These are phyloP conservation scores for Stylonectria norvegica DNA, from an alignment of 2,329 filamentous ascomycete species.

Conservation along the genomic window DNA sequence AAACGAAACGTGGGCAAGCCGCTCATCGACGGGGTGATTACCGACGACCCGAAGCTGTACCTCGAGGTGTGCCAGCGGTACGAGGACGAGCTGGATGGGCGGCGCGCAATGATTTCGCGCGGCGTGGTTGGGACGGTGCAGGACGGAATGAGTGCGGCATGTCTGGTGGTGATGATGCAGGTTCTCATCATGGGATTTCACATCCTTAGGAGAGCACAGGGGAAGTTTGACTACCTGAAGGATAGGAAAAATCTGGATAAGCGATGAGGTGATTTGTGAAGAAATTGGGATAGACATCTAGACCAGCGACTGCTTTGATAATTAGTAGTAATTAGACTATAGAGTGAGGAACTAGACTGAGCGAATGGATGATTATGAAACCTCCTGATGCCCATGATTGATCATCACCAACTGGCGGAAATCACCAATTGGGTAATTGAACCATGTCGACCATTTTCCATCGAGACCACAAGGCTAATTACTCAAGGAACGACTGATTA, in stretches of 20 bases:
- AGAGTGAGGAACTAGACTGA: no score
- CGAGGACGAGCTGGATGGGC: constrained; percentile 34
- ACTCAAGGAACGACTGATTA: no score
- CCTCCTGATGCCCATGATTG: no score
- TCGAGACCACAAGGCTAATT: no score
- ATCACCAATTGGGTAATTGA: no score
- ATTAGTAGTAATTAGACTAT: no score
- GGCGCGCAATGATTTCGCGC: constrained; percentile 6
- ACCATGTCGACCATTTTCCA: no score
- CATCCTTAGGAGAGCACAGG: constrained; percentile 23
- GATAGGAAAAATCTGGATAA: constrained; percentile 17
- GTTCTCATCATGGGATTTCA: constrained; percentile 23
- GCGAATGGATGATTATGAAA: no score
- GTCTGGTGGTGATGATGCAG: constrained; percentile 17
- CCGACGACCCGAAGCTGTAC: constrained; percentile 73
- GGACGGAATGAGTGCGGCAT: constrained; percentile 15
- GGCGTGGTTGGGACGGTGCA: constrained; percentile 13
- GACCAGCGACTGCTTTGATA: no score
- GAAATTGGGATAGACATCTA: no score
- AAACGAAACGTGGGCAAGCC: constrained; percentile 20
- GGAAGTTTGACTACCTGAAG: constrained; percentile 28
- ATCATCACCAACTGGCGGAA: no score
- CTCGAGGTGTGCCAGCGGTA: constrained; percentile 53
- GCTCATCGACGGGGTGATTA: constrained; percentile 75
- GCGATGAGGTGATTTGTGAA: no score